Evolutionary conservation across 2,329 filamentous ascomycete genomes (phyloP), one percentile per base, ranked within the genome.

Genomic region (Akanthomyces muscarius): DNA sequence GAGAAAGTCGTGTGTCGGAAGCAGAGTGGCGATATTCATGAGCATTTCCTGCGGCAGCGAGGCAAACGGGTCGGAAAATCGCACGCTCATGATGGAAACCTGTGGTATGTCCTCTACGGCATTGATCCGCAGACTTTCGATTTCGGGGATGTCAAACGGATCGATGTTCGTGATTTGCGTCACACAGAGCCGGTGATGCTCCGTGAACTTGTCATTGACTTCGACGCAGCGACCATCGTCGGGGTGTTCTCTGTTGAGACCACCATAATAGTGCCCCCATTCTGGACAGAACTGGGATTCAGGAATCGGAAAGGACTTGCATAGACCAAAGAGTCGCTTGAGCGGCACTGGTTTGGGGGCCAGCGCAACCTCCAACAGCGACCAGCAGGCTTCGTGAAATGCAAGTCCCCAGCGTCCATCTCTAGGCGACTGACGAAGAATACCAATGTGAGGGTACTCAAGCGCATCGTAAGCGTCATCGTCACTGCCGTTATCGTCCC

Each of bases 331-430:
- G 3, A 61, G 50, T 18, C 59, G 25, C 7, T 21, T 2, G 11
- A 53, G 36, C 14, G 50, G 50, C 25, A 61, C 21, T 30, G 38
- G 23, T 13, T 2, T 14, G 14, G 51, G 41, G 25, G 50, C 23
- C 11, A 41, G 14, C 0, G 21, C 38, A 5, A 8, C 6, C 13
- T 14, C 28, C 8, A 61, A 41, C 6, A 61, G 50, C 30, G 41
- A 33, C 59, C 59, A 61, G 41, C 59, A 54, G 18, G 59, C 59
- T 28, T 45, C 59, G 41, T 61, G 59, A 38, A 61, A 61, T 3
- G 42, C 14, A 7, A 61, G 11, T 4, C 59, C 59, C 38, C 38
- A 61, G 36, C 59, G 38, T 5, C 50, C 59, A 2, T 54, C 16
- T 7, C 33, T 21, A 13, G 59, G 25, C 4, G 33, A 5, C 16